Conservation (phyloP, 202 grass and related monocot genomes). For the Carex arenaria region DNA sequence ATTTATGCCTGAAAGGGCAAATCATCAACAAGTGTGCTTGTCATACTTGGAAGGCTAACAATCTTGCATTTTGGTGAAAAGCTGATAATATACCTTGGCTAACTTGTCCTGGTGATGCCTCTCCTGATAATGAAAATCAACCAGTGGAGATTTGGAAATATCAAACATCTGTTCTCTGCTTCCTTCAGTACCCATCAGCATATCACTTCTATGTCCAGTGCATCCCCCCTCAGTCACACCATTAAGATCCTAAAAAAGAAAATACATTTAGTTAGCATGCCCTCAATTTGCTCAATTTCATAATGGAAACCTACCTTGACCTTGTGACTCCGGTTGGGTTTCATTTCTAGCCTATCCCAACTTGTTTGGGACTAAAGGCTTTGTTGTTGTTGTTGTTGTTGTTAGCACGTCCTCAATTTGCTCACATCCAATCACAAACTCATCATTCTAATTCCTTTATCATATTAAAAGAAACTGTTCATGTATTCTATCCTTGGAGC, state of each 20-base stretch:
- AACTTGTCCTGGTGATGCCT: constrained; percentile 69
- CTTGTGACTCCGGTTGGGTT: no score
- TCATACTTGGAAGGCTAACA: neutral
- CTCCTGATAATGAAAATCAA: constrained; percentile 86
- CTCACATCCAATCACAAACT: constrained; percentile 12
- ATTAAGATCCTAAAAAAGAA: constrained; percentile 57
- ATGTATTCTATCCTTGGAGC: neutral
- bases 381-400: neutral
- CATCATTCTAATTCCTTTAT: neutral
- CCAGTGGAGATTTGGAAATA: constrained; percentile 64
- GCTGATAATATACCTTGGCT: constrained; percentile 43
- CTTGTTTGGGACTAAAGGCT: no score
- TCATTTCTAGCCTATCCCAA: no score
- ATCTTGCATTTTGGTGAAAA: neutral
- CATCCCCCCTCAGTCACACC: constrained; percentile 34
- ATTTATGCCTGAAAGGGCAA: neutral
- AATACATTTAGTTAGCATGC: neutral
- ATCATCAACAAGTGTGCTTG: neutral
- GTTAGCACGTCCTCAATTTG: neutral
- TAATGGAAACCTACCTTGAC: no score
- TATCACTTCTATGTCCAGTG: constrained; percentile 41
- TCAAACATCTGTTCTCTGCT: constrained; percentile 46
- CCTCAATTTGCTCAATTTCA: neutral
- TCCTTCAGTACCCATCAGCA: constrained; percentile 39
- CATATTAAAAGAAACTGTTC: neutral